phyloP scores from a whole-genome alignment of 495 filamentous ascomycete genomes.

The Neurospora sp. region DNA sequence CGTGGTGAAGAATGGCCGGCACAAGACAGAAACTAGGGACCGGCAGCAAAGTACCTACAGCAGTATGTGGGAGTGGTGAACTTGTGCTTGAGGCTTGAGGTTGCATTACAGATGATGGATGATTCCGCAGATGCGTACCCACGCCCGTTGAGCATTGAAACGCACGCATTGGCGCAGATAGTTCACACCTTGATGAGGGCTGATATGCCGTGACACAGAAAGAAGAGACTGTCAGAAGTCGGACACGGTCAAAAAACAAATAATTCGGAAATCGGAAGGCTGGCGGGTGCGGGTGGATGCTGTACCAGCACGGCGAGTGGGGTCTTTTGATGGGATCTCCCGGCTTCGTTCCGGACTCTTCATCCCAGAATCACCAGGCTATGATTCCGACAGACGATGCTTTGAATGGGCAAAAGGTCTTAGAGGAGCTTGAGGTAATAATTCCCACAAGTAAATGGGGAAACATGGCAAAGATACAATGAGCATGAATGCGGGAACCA shows the following conservation, averaged over 20 bases:
- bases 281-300: neutral
- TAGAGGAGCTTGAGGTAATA: too few species aligned
- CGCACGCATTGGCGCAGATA: neutral
- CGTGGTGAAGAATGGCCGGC: neutral
- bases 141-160: neutral
- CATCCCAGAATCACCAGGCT: neutral
- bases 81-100: neutral
- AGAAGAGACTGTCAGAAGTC: neutral
- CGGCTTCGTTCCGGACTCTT: neutral
- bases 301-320: neutral
- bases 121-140: neutral
- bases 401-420: neutral
- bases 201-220: too few species aligned
- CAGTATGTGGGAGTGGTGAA: neutral
- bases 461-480: neutral
- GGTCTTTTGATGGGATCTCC: neutral
- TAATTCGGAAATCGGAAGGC: neutral
- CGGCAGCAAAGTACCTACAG: neutral
- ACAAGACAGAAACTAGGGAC: neutral
- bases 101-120: neutral
- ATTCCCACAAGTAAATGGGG: too few species aligned
- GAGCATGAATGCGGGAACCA: neutral
- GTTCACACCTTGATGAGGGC: neutral
- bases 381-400: neutral
- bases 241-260: neutral